Evolutionary conservation across 768 basidiomycete genomes (phyloP), one percentile per base, ranked within the genome.

Genomic region (Albatrellus ellisii): DNA sequence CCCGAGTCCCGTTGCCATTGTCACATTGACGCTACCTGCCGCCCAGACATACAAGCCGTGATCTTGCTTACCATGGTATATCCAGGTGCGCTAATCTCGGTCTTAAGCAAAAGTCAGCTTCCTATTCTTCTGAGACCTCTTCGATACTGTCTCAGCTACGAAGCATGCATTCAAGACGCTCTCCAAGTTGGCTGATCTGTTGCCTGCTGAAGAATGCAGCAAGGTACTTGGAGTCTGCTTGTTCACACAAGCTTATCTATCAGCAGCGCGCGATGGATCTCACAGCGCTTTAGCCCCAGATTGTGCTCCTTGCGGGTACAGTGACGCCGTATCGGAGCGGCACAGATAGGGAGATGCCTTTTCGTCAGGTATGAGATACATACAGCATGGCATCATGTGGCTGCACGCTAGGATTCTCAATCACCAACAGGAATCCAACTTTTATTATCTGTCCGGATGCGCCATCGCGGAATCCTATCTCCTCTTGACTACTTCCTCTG

Each of bases 381-480:
- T n/a, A n/a, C n/a, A n/a, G n/a, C n/a, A n/a, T n/a, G n/a, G n/a
- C n/a, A n/a, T n/a, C n/a, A n/a, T n/a, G n/a, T n/a, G n/a, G n/a
- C n/a, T n/a, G n/a, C n/a, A n/a, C n/a, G n/a, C n/a, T n/a, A n/a
- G n/a, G n/a, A n/a, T n/a, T n/a, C n/a, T n/a, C n/a, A n/a, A n/a
- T n/a, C n/a, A n/a, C n/a, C 15, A 11, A 7, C 53, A 70, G 63
- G 88, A 91, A 59, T 81, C 80, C 52, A 94, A 94, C 61, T 94
- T 94, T 57, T 79, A 73, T 62, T 94, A 89, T 56, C 67, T 94
- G 12, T 74, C 85, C 0, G 90, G 87, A 40, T 89, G 84, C 60
- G 64, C 67, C 36, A 68, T 88, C 4, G 84, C 89, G 0, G 69
- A 70, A 0, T 79, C 84, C 1, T 75, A 73, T 48, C 59, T 90